These are phyloP conservation scores for Vaucheria bursata DNA, from an alignment of 352 stramenopile genomes.

Conservation along the genomic window DNA sequence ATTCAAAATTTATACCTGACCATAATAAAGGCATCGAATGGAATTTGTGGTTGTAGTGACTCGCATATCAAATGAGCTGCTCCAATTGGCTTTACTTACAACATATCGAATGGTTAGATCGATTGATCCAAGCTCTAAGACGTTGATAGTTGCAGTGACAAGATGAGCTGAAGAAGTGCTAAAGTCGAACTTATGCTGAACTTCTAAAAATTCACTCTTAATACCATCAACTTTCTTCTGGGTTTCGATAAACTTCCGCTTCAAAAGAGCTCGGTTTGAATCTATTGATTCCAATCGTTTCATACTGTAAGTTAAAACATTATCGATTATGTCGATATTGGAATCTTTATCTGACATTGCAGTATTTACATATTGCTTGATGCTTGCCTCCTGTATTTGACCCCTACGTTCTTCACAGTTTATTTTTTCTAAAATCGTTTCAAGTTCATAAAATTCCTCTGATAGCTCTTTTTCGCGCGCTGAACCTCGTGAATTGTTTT, in stretches of 20 bases:
- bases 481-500: too few relatives aligned
- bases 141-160: neutral
- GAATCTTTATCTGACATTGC: too few relatives aligned
- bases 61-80: conserved; percentile 19
- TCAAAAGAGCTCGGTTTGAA: neutral
- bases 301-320: neutral
- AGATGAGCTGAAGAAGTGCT: neutral
- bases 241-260: neutral
- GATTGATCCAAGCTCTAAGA: neutral
- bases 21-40: conserved; percentile 29
- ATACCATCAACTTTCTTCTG: too few relatives aligned
- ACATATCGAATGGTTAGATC: conserved; percentile 10
- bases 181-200: neutral
- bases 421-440: too few relatives aligned
- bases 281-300: neutral
- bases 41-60: conserved; percentile 16
- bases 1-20: too few relatives aligned
- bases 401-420: too few relatives aligned
- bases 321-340: neutral
- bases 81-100: conserved; percentile 16
- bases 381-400: neutral
- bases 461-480: too few relatives aligned
- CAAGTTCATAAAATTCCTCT: too few relatives aligned
- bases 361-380: neutral
- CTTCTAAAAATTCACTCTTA: neutral